A percentile compares a stretch with the other conserved stretches of the same genome.
Conservation (phyloP, 31 red algal genomes). For the Odonthalia washingtoniensis region DNA sequence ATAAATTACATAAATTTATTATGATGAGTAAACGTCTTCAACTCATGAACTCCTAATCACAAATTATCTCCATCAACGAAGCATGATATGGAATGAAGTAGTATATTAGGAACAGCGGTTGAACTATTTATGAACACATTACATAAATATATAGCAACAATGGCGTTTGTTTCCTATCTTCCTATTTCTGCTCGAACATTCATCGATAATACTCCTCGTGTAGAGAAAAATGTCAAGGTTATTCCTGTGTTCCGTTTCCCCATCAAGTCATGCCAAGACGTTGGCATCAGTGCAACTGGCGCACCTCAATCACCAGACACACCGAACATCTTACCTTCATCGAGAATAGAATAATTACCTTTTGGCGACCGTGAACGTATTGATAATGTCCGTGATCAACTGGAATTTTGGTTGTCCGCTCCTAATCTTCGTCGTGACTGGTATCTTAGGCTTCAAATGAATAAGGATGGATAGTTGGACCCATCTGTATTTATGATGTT, state of each 20-base stretch:
- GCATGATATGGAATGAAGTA: too few relatives aligned
- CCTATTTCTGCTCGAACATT: too few relatives aligned
- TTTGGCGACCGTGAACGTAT: slow-evolving; percentile 7
- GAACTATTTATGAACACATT: slow-evolving; percentile 51
- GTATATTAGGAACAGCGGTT: slow-evolving; percentile 29
- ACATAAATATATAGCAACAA: slow-evolving; percentile 29
- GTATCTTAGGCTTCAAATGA: slow-evolving; percentile 72
- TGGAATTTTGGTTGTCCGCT: slow-evolving; percentile 80
- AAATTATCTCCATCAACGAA: neutral
- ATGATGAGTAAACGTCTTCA: slow-evolving; percentile 30
- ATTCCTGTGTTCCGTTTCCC: too few relatives aligned
- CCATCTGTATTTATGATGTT: slow-evolving; percentile 60
- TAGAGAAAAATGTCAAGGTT: too few relatives aligned
- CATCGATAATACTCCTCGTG: too few relatives aligned
- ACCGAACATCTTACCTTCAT: neutral
- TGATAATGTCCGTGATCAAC: slow-evolving; percentile 40
- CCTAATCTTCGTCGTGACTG: slow-evolving; percentile 71
- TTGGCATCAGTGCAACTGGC: too few relatives aligned
- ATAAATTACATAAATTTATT: slow-evolving; percentile 51
- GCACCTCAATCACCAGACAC: too few relatives aligned
- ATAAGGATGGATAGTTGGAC: slow-evolving; percentile 62
- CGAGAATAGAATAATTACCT: neutral
- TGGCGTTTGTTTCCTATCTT: too few relatives aligned
- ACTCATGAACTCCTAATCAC: neutral
- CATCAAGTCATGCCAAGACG: too few relatives aligned